Base-by-base conservation (phyloP, 2,329 filamentous ascomycete species). In the Fusarium temperatum region DNA sequence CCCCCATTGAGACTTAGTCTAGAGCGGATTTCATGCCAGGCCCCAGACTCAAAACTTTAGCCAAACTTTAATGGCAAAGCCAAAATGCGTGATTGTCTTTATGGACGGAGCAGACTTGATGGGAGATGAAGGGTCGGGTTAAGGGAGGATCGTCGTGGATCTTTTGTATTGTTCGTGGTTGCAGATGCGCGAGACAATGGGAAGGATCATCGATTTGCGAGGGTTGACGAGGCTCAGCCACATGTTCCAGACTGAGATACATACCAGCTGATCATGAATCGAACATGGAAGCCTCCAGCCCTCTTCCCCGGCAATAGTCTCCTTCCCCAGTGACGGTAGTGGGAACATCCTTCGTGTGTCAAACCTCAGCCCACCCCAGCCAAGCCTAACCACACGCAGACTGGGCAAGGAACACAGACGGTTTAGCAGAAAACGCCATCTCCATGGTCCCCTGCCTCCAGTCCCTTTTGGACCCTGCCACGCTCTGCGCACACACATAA, bases 41-140 rank as follows among this genome's bases (percentile, higher is more conserved):
- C 35, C 35, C 35, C 35, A 59, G 36, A 50, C 24, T 22, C 30
- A 30, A 38, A 50, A 28, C 36, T 67, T 41, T 69, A 65, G 66
- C 13, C 12, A 32, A 69, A 69, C 58, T 65, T 26, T 69, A 64
- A 58, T 68, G 20, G 32, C 14, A 18, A 36, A 41, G 45, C 41
- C 30, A 61, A 50, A 44, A 55, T 28, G 54, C 28, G 20, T 38
- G 56, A 35, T 39, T 38, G 32, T 22, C 11, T 24, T 47, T 13
- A 22, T 20, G 22, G 14, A 57, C 28, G 39, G 30, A 36, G n/a
- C 6, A 2, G 11, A 15, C 5, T 32, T 12, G 13, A 26, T 30
- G 26, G 36, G 53, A 56, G 26, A 56, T 36, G 55, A 57, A 47
- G 26, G 10, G n/a, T 56, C n/a, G 14, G 17, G 8, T 14, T 17